These are phyloP conservation scores for Gentiana straminea DNA, from an alignment of 257 asterid genomes.

Conservation along the genomic window DNA sequence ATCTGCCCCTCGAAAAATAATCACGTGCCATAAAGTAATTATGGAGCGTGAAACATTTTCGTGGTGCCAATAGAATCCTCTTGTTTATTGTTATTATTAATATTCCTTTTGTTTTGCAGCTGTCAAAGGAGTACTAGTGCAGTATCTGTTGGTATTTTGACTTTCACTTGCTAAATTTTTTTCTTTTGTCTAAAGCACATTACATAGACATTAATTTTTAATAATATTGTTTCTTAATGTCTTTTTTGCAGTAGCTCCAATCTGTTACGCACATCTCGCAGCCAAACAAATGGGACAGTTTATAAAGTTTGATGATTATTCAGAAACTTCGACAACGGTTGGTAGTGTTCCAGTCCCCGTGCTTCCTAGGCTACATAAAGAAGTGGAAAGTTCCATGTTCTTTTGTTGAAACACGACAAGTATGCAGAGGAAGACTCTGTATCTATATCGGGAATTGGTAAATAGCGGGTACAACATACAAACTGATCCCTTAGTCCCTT, in stretches of 20 bases:
- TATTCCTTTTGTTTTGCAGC: slow-evolving; percentile 20
- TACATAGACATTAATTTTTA: not conserved
- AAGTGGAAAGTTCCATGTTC: slow-evolving; percentile 82
- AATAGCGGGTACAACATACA: too few species aligned
- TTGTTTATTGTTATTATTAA: too few species aligned
- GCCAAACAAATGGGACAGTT: slow-evolving; percentile 77
- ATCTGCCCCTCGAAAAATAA: too few species aligned
- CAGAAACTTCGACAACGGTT: slow-evolving; percentile 42
- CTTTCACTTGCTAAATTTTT: slow-evolving; percentile 8
- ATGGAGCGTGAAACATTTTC: too few species aligned
- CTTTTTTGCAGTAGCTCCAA: slow-evolving; percentile 66
- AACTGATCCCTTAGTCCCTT: too few species aligned
- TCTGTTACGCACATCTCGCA: slow-evolving; percentile 88
- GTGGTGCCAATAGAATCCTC: too few species aligned
- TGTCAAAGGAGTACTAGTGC: slow-evolving; percentile 84
- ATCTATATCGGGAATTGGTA: too few species aligned
- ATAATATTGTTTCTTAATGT: not conserved
- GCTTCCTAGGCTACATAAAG: slow-evolving; percentile 66
- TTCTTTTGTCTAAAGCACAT: not conserved
- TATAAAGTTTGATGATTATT: slow-evolving; percentile 50
- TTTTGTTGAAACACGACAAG: slow-evolving; percentile 43
- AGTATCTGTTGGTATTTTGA: slow-evolving; percentile 50
- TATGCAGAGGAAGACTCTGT: not conserved
- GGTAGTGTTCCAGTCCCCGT: slow-evolving; percentile 36
- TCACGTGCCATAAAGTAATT: too few species aligned